Percentiles rank a stretch among this genome's conserved stretches.
phyloP scores from a whole-genome alignment of 768 basidiomycete genomes.

The Termitomyces sp. region DNA sequence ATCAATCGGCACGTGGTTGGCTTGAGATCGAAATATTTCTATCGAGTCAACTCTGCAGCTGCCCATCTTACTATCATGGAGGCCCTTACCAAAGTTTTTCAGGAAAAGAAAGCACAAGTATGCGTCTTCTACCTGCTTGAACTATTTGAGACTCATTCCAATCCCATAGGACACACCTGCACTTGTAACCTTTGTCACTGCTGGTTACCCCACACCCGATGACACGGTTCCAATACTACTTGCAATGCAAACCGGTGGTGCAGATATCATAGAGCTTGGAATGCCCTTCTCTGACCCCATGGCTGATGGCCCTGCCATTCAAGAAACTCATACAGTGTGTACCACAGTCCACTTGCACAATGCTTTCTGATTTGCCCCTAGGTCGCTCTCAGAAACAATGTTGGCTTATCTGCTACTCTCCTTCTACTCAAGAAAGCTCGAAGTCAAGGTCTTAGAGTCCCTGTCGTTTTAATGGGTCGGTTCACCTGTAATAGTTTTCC shows the following conservation, averaged over 20 bases:
- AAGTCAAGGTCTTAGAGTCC: constrained; percentile 72
- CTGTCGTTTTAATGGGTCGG: constrained; percentile 92
- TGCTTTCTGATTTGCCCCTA: constrained; percentile 25
- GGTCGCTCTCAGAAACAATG: constrained; percentile 79
- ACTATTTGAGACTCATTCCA: neutral
- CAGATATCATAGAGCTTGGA: constrained; percentile 93
- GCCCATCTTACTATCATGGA: constrained; percentile 46
- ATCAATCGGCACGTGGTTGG: constrained; percentile 20
- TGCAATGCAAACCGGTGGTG: constrained; percentile 89
- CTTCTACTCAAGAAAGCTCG: constrained; percentile 75
- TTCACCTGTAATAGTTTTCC: neutral
- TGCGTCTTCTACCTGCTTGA: neutral
- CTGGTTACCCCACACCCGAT: constrained; percentile 76
- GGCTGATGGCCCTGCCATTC: constrained; percentile 92
- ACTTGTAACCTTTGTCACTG: constrained; percentile 88
- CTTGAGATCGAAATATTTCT: constrained; percentile 10
- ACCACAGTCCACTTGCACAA: neutral
- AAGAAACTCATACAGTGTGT: constrained; percentile 87
- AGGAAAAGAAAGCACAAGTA: constrained; percentile 56
- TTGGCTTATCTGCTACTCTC: constrained; percentile 74
- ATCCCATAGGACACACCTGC: constrained; percentile 46
- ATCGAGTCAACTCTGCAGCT: constrained; percentile 12
- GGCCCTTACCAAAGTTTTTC: constrained; percentile 63
- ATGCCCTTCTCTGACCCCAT: constrained; percentile 96
- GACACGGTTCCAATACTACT: constrained; percentile 87